Percentiles rank a stretch among this genome's conserved stretches.
phyloP scores from a whole-genome alignment of 306 rosid species.

The Cicer pinnatifidum region DNA sequence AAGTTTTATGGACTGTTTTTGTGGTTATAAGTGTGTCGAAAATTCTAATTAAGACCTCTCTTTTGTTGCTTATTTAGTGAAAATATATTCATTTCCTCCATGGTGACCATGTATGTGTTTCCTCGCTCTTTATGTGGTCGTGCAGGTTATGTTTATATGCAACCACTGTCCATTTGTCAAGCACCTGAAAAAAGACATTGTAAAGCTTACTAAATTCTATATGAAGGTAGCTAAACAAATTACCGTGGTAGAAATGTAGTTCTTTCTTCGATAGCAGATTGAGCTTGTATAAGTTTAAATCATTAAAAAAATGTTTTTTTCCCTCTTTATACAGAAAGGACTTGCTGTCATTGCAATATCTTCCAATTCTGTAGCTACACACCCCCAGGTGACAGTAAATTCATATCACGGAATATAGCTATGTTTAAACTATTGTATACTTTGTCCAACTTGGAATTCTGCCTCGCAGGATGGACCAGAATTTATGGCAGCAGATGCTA shows the following conservation, averaged over 20 bases:
- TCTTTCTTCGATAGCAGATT: conserved; percentile 15
- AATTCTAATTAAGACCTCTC: conserved; percentile 14
- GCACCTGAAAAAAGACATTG: conserved; percentile 79
- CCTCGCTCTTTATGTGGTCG: conserved; percentile 20
- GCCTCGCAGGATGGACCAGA: conserved; percentile 91
- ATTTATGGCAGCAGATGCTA: conserved; percentile 91
- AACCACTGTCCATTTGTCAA: conserved; percentile 94
- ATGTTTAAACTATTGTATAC: conserved; percentile 47
- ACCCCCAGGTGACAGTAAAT: conserved; percentile 78
- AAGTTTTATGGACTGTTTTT: conserved; percentile 23
- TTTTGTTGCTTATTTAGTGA: conserved; percentile 20
- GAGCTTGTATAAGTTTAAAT: conserved; percentile 33
- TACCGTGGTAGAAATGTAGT: conserved; percentile 25
- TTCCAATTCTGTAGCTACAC: conserved; percentile 81
- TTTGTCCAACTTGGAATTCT: conserved; percentile 50
- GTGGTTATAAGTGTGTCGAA: conserved; percentile 7
- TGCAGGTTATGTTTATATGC: conserved; percentile 98
- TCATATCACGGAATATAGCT: conserved; percentile 49
- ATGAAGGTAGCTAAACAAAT: conserved; percentile 62
- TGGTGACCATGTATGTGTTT: conserved; percentile 4
- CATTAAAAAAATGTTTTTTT: conserved; percentile 20
- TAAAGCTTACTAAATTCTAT: conserved; percentile 74
- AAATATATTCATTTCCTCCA: conserved; percentile 7
- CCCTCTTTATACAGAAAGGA: conserved; percentile 69
- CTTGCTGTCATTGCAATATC: conserved; percentile 83